These are phyloP conservation scores for Vachellia pachyceras DNA, from an alignment of 306 rosid genomes.

Conservation along the genomic window DNA sequence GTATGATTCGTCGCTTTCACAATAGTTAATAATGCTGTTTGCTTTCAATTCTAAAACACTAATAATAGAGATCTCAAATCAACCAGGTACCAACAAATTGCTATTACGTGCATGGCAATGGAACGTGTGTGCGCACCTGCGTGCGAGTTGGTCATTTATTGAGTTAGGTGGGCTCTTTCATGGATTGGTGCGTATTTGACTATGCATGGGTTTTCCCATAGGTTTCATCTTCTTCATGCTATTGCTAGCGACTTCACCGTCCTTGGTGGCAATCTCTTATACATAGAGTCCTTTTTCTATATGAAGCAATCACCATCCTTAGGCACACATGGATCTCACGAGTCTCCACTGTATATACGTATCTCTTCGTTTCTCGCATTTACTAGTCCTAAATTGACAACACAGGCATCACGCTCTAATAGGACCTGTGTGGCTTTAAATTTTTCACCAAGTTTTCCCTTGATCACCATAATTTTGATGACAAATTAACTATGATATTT, in stretches of 20 bases:
- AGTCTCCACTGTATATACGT: too few species aligned
- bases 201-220: not conserved
- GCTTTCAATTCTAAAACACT: slow-evolving; percentile 24
- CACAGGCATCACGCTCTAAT: not conserved
- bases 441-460: not conserved
- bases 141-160: not conserved
- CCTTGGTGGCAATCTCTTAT: not conserved
- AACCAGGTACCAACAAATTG: slow-evolving; percentile 16
- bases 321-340: not conserved
- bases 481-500: not conserved
- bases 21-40: slow-evolving; percentile 49
- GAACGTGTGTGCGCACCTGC: slow-evolving; percentile 2
- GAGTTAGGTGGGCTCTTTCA: not conserved
- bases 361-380: not conserved
- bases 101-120: slow-evolving; percentile 10
- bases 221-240: not conserved
- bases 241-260: not conserved
- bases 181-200: not conserved
- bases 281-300: not conserved
- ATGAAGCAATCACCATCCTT: not conserved
- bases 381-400: not conserved
- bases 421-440: not conserved
- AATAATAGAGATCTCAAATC: slow-evolving; percentile 14
- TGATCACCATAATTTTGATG: not conserved
- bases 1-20: slow-evolving; percentile 52